Percentiles rank a stretch among this genome's conserved stretches.
Evolutionary conservation across 2,329 filamentous ascomycete species (phyloP).

Genomic region (Xenoacremonium recifei): DNA sequence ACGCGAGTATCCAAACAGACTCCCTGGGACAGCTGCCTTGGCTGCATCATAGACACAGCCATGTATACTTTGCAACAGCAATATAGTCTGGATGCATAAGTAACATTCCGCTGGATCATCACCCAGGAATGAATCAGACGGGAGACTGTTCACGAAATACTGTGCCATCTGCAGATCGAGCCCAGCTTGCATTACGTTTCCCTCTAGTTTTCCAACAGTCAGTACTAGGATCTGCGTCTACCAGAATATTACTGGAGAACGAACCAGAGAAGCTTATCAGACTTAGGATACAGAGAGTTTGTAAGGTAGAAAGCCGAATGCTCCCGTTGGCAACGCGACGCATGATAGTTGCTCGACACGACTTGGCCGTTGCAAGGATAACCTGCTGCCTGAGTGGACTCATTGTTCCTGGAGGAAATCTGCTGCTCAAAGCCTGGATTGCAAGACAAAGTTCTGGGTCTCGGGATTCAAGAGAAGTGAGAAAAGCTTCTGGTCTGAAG

Average conservation of each 20-base stretch:
- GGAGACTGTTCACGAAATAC: conserved; percentile 20
- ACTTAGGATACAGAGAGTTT: conserved; percentile 36
- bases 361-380: conserved; percentile 9
- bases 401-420: conserved; percentile 33
- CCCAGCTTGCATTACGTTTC: conserved; percentile 20
- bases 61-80: conserved; percentile 41
- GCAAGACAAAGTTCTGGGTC: conserved; percentile 35
- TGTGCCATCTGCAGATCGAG: conserved; percentile 20
- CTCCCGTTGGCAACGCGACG: conserved; percentile 32
- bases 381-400: conserved; percentile 11
- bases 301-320: conserved; percentile 37
- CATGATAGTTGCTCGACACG: conserved; percentile 27
- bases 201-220: conserved; percentile 19
- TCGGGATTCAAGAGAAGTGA: conserved; percentile 36
- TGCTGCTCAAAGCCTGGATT: conserved; percentile 38
- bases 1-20: too few relatives aligned
- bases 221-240: too few relatives aligned
- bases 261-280: conserved; percentile 36
- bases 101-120: conserved; percentile 19
- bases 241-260: neutral
- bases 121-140: conserved; percentile 11
- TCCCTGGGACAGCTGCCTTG: too few relatives aligned
- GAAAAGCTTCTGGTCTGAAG: conserved; percentile 41
- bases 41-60: too few relatives aligned
- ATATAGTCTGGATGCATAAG: conserved; percentile 41